A percentile compares a stretch with the other conserved stretches of the same genome.
These are phyloP conservation scores for Panaeolus papilionaceus DNA, from an alignment of 768 basidiomycete species.

Conservation along the genomic window DNA sequence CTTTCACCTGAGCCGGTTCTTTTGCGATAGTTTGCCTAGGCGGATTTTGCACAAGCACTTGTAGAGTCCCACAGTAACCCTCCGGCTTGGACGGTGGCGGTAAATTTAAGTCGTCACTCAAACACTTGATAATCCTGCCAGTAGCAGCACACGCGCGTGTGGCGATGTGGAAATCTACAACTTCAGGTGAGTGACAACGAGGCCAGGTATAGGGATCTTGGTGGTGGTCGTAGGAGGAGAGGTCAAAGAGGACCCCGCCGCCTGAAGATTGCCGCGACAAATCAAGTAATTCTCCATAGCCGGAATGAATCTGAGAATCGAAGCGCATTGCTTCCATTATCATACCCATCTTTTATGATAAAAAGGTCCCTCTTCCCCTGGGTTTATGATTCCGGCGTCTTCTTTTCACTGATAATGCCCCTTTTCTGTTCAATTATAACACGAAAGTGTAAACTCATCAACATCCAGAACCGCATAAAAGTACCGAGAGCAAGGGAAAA, in stretches of 20 bases:
- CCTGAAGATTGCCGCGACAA: slow-evolving; percentile 1
- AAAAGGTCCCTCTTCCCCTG: background rate
- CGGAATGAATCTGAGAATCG: background rate
- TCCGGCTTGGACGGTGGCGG: background rate
- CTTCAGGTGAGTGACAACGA: background rate
- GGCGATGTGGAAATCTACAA: background rate
- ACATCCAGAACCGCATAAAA: background rate
- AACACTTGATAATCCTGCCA: background rate
- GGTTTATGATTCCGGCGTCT: background rate
- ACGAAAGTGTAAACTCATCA: background rate
- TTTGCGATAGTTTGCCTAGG: background rate
- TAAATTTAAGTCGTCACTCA: background rate
- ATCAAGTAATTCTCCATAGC: slow-evolving; percentile 11
- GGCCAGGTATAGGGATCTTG: background rate
- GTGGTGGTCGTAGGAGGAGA: background rate
- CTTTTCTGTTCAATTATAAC: background rate
- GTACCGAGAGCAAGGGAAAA: background rate
- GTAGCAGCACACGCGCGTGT: background rate
- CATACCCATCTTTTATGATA: background rate
- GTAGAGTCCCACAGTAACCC: background rate
- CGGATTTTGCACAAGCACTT: slow-evolving; percentile 7
- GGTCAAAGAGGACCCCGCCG: background rate
- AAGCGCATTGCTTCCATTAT: background rate
- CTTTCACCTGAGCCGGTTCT: slow-evolving; percentile 2
- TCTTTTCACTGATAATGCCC: background rate